These are phyloP conservation scores for Saturnispora serradocipensis DNA, from an alignment of 805 yeast genomes.

Conservation along the genomic window DNA sequence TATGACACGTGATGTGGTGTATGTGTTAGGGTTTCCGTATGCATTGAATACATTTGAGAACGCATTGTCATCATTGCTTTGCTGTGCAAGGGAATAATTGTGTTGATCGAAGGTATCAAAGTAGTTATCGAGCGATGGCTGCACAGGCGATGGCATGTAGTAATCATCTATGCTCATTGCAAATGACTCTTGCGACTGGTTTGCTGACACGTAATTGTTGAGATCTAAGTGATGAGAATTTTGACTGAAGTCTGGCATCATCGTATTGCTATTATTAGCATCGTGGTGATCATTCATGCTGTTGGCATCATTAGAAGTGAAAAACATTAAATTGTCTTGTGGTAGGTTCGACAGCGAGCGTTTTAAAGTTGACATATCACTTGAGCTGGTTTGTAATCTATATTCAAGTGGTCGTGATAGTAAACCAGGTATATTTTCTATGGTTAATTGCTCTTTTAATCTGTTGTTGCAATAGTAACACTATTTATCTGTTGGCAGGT, in stretches of 20 bases:
- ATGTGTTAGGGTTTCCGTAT: constrained; percentile 4
- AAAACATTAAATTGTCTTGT: neutral
- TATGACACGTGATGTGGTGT: neutral
- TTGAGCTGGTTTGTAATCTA: neutral
- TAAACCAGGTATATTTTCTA: neutral
- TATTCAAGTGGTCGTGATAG: neutral
- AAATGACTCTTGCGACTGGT: constrained; percentile 8
- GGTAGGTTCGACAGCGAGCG: neutral
- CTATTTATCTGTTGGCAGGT: neutral
- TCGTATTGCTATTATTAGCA: neutral
- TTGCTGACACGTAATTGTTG: neutral
- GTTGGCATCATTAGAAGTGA: neutral
- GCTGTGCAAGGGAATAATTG: neutral
- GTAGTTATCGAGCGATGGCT: neutral
- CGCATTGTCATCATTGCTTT: neutral
- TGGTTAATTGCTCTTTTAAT: neutral
- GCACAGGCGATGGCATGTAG: neutral
- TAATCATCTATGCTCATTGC: constrained; percentile 3
- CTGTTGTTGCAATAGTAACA: neutral
- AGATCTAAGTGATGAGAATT: neutral
- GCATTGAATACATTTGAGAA: constrained; percentile 7
- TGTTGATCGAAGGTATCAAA: neutral
- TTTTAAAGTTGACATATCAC: constrained; percentile 3
- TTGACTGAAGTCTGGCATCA: neutral
- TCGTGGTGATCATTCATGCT: constrained; percentile 3